Evolutionary conservation across 768 basidiomycete genomes (phyloP), one percentile per base, ranked within the genome.

Genomic region (Mycena belliarum): DNA sequence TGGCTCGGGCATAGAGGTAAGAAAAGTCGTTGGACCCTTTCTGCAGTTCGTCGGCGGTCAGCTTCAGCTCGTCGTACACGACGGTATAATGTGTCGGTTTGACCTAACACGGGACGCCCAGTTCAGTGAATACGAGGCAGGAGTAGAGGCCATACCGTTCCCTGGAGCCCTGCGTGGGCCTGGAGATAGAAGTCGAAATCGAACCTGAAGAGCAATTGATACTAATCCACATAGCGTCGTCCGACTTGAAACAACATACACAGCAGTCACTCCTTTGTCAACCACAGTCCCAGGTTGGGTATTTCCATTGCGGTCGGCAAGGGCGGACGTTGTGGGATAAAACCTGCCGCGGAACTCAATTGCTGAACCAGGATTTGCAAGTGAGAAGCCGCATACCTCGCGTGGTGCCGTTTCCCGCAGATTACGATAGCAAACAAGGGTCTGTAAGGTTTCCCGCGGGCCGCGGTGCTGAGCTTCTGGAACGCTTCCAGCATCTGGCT

Each of bases 1-100:
- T 95, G 0, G 91, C 91, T 5, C 92, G 82, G 0, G 88, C 91
- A 63, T 90, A 95, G 15, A 90, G 75, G 66, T 92, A 93, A 63
- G 84, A 85, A 15, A 78, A 71, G 52, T 83, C 76, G 66, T 93
- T 82, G 0, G 88, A 84, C 2, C 90, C 87, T 57, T 85, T 77
- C 67, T 94, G 92, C 12, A 93, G 74, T 16, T 83, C 82, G 68
- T 95, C 86, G 0, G 90, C 86, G 2, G 72, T 73, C n/a, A 92
- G 74, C 4, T 56, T 66, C 66, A 82, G 86, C 72, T 94, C 91
- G 70, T 93, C 91, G 68, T 92, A 89, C 5, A 92, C 78, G 24
- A 91, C 83, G 2, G 82, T 84, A 71, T 93, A 93, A 65, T 92
- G 91, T 1, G 91, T 93, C 0, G 89, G 76, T 55, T 83, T 82